Evolutionary conservation across 1,139 yeast species (phyloP), one percentile per base, ranked within the genome.

Genomic region (Protomyces arabidopsidicola): DNA sequence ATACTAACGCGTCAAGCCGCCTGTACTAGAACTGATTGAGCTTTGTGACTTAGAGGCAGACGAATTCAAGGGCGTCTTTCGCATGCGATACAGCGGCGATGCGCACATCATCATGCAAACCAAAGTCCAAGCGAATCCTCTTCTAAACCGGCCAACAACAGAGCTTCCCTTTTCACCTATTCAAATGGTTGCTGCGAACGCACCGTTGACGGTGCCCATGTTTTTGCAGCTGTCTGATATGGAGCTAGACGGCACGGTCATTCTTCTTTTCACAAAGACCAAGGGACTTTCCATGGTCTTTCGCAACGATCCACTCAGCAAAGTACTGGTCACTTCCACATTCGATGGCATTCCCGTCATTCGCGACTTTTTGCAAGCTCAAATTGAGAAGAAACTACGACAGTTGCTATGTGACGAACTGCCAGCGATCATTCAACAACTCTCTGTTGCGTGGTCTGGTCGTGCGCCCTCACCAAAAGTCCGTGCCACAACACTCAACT

Each of bases 271-370:
- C 72, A 84, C 88, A 42, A 86, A 87, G 70, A 81, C 88, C 3
- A 88, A 88, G 72, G 96, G 97, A 0, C 79, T 90, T 61, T 90
- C 96, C 0, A 77, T 90, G 53, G 97, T 90, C 39, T 90, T 90
- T 75, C 81, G 93, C 69, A 90, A 90, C 74, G 97, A 90, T 74
- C 96, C 96, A 0, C 78, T 90, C 66, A 95, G 88, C 69, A 83
- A 86, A 35, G 88, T 90, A 67, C 85, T 85, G 68, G 96, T 90
- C 9, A 84, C 86, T 65, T 87, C 95, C 8, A 87, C 96, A 14
- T 89, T 90, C 75, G 96, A 90, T 74, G 84, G 87, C 52, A 87
- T 90, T 51, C 89, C 88, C 64, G 91, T 90, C 1, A 83, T 90
- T 71, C 95, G 95, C 18, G 82, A 84, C 67, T 88, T 88, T 69